Percentiles rank a stretch among this genome's conserved stretches.
These are phyloP conservation scores for Penicillium sclerotiorum DNA, from an alignment of 2,329 filamentous ascomycete genomes.

Conservation along the genomic window DNA sequence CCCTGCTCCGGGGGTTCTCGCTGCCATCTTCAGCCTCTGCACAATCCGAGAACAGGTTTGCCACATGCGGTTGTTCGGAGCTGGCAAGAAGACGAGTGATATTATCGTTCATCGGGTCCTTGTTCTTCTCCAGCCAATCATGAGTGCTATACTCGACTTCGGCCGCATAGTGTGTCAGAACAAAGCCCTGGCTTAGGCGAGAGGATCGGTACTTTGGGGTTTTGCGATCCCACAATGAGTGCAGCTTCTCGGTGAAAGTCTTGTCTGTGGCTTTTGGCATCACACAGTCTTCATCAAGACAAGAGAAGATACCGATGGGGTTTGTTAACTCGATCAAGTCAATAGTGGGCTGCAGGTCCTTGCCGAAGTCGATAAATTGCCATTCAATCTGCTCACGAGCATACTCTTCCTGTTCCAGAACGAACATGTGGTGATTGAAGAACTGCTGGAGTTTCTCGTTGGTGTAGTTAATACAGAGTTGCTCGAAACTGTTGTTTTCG, in stretches of 20 bases:
- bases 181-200: constrained; percentile 85
- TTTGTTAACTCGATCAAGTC: constrained; percentile 95
- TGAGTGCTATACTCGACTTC: constrained; percentile 97
- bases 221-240: constrained; percentile 95
- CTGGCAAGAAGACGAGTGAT: constrained; percentile 82
- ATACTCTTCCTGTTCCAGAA: constrained; percentile 97
- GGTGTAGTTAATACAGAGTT: constrained; percentile 99
- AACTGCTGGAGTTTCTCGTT: constrained; percentile 99
- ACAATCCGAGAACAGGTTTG: constrained; percentile 84
- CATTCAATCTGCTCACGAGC: constrained; percentile 97
- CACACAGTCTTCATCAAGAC: constrained; percentile 94
- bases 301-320: constrained; percentile 98
- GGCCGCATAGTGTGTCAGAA: constrained; percentile 94
- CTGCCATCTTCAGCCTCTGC: constrained; percentile 73
- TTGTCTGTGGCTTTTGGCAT: constrained; percentile 99
- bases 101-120: constrained; percentile 97
- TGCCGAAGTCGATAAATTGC: constrained; percentile 99
- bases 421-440: constrained; percentile 99
- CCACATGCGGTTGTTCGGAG: constrained; percentile 81
- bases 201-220: constrained; percentile 90
- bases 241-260: constrained; percentile 96
- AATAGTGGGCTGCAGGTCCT: constrained; percentile 95
- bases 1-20: constrained; percentile 70
- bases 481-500: constrained; percentile 96
- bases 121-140: constrained; percentile 98